These are phyloP conservation scores for Phoma sp. DNA, from an alignment of 2,329 filamentous ascomycete species.

Conservation along the genomic window DNA sequence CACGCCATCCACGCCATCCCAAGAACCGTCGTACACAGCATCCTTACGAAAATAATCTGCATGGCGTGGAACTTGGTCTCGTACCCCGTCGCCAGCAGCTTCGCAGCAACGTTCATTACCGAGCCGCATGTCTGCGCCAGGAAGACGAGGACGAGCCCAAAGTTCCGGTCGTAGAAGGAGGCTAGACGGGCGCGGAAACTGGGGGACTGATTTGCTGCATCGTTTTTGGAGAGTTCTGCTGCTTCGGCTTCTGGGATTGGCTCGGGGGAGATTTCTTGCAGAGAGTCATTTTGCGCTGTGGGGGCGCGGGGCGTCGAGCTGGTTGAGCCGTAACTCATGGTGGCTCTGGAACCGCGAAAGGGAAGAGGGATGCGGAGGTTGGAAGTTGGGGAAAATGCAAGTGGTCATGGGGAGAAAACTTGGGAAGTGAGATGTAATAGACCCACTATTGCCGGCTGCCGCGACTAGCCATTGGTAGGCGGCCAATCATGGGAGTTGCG, in stretches of 20 bases:
- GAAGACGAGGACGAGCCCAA: slow-evolving; percentile 34
- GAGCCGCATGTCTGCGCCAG: slow-evolving; percentile 49
- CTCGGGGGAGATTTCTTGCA: slow-evolving; percentile 10
- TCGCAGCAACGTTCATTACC: slow-evolving; percentile 35
- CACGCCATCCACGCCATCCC: slow-evolving; percentile 76
- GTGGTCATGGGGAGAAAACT: slow-evolving; percentile 4
- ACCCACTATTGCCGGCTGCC: slow-evolving; percentile 9
- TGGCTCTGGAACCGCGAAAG: not conserved
- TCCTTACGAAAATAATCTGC: slow-evolving; percentile 76
- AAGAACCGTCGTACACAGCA: slow-evolving; percentile 71
- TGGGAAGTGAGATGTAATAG: not conserved
- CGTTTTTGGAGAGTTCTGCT: slow-evolving; percentile 8
- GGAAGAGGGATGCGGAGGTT: too few species aligned
- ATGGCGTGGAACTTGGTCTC: slow-evolving; percentile 36
- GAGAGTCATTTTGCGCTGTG: not conserved
- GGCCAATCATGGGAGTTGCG: not conserved
- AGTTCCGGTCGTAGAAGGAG: slow-evolving; percentile 31
- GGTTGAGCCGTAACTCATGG: slow-evolving; percentile 24
- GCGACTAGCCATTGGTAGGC: slow-evolving; percentile 12
- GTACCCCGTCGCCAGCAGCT: slow-evolving; percentile 33
- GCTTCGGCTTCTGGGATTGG: slow-evolving; percentile 9
- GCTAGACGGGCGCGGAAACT: slow-evolving; percentile 10
- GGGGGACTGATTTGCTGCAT: slow-evolving; percentile 1
- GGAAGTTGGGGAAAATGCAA: not conserved
- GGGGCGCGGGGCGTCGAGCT: not conserved